phyloP scores from a whole-genome alignment of 2,329 filamentous ascomycete genomes.

The Diplocarpon mali region DNA sequence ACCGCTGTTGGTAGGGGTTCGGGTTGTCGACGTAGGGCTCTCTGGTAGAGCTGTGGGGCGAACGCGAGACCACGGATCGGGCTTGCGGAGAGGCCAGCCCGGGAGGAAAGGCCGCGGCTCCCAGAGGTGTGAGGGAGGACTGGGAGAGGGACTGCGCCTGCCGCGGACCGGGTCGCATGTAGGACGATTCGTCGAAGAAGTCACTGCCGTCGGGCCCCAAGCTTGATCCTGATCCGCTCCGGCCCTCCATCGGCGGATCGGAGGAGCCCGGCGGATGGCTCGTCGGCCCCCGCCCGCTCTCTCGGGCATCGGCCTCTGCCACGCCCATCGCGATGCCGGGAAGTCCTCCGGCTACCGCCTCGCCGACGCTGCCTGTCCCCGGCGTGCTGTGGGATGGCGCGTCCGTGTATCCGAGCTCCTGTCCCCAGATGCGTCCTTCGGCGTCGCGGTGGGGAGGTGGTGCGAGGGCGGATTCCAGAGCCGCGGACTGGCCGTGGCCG shows the following conservation, averaged over 20 bases:
- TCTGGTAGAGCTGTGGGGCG: slow-evolving; percentile 16
- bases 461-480: slow-evolving; percentile 8
- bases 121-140: slow-evolving; percentile 23
- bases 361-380: slow-evolving; percentile 56
- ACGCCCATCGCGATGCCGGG: slow-evolving; percentile 56
- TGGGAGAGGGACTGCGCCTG: slow-evolving; percentile 18
- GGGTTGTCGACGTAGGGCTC: slow-evolving; percentile 23
- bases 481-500: slow-evolving; percentile 12
- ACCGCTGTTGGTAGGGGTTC: slow-evolving; percentile 13
- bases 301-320: slow-evolving; percentile 51
- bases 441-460: slow-evolving; percentile 25
- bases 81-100: slow-evolving; percentile 22
- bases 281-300: slow-evolving; percentile 54
- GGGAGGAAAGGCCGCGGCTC: slow-evolving; percentile 23
- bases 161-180: slow-evolving; percentile 6
- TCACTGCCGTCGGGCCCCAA: not conserved
- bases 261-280: slow-evolving; percentile 29
- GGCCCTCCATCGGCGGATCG: slow-evolving; percentile 12
- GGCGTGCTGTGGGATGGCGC: slow-evolving; percentile 37
- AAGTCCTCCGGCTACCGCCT: slow-evolving; percentile 52
- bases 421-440: slow-evolving; percentile 21
- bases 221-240: not conserved
- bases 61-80: slow-evolving; percentile 18
- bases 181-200: slow-evolving; percentile 12
- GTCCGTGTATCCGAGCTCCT: slow-evolving; percentile 17